A percentile compares a stretch with the other conserved stretches of the same genome.
Conservation (phyloP, 495 filamentous ascomycete species). For the Penicillium daleae region DNA sequence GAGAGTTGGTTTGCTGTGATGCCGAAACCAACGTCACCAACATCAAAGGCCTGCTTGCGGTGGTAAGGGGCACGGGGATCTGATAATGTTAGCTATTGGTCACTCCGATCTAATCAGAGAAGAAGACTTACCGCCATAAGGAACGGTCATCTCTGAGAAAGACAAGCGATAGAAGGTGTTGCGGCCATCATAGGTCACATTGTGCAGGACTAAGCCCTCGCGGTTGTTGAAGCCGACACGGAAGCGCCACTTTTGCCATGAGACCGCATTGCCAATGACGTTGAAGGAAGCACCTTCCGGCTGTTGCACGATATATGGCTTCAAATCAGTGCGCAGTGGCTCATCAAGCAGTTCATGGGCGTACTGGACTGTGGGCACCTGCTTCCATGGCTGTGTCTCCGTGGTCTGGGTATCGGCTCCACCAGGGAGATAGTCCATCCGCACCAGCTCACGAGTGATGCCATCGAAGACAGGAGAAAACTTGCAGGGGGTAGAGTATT, state of each 20-base stretch:
- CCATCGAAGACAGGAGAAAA: constrained; percentile 79
- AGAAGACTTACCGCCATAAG: constrained; percentile 46
- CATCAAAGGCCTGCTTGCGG: constrained; percentile 74
- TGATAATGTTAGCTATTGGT: constrained; percentile 18
- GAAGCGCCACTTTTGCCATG: constrained; percentile 74
- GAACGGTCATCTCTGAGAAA: constrained; percentile 80
- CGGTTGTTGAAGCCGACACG: constrained; percentile 67
- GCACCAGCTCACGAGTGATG: constrained; percentile 62
- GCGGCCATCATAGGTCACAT: constrained; percentile 71
- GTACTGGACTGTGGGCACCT: constrained; percentile 57
- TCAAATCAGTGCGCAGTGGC: constrained; percentile 61
- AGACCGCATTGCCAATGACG: constrained; percentile 41
- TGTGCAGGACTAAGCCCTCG: constrained; percentile 66
- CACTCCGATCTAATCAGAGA: not conserved
- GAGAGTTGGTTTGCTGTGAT: constrained; percentile 68
- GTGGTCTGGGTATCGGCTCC: constrained; percentile 36
- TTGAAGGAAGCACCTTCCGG: constrained; percentile 77
- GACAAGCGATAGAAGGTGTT: constrained; percentile 74
- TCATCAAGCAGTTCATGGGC: constrained; percentile 47
- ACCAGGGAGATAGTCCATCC: constrained; percentile 53
- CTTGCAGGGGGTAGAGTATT: constrained; percentile 77
- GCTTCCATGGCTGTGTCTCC: constrained; percentile 49
- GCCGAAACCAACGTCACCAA: constrained; percentile 70
- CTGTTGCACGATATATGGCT: constrained; percentile 76
- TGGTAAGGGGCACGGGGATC: constrained; percentile 71